Base-by-base conservation (phyloP, 1,139 yeast species). In the Yamadazyma diospyri region DNA sequence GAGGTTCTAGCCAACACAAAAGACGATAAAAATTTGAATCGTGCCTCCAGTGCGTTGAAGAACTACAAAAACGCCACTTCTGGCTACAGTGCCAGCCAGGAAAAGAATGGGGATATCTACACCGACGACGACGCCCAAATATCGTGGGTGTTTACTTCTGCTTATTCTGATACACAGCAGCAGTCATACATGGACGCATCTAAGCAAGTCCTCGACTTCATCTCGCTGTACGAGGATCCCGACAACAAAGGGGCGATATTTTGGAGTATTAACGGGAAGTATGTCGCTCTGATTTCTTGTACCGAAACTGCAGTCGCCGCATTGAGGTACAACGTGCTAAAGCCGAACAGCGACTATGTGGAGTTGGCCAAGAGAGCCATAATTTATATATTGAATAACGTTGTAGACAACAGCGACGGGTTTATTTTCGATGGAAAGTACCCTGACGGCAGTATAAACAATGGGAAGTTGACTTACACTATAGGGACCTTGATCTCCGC, bases 281-380 rank as follows among this genome's bases (percentile, higher is more conserved):
- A 63, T 42, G 45, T 63, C 17, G 61, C 69, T 2, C 59, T 60
- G 38, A 62, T 63, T 23, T 62, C 69, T 5, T 56, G 57, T 4
- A 40, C 53, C 6, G 69, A 63, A 40, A 52, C 59, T 2, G 69
- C 65, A 0, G 45, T 63, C 31, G 61, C 68, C 3, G 63, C 69
- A 1, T 41, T 61, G 15, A 49, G 51, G 34, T 39, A 60, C 11
- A 50, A 58, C 35, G 45, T 42, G 5, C 11, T 24, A 6, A 10
- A 25, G 8, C 23, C 30, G 4, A 35, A 42, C 14, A 13, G 29
- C 4, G 27, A 33, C 2, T 35, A 34, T 21, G 16, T 38, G 2
- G 27, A 35, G 2, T 45, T 55, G 21, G 52, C 59, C 13, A 51
- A 45, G 27, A 31, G 46, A 12, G 44, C 50, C 25, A 39, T 61